A percentile compares a stretch with the other conserved stretches of the same genome.
Conservation (phyloP, 345 rosid genomes). For the Balakata baccata region DNA sequence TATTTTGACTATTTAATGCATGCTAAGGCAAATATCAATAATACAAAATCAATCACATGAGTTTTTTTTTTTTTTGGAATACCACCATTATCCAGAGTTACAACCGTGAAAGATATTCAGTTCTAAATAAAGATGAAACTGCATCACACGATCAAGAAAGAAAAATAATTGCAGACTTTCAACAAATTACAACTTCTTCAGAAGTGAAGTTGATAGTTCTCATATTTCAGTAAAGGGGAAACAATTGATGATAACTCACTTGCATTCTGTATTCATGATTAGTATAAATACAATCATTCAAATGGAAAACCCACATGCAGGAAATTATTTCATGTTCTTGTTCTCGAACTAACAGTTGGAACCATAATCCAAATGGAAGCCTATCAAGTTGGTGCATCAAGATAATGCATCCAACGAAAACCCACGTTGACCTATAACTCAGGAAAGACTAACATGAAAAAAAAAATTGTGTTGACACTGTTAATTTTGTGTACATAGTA, state of each 20-base stretch:
- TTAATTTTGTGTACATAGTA: conserved; percentile 13
- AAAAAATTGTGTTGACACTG: conserved; percentile 4
- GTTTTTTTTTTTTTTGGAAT: no score
- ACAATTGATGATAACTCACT: background rate
- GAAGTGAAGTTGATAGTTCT: background rate
- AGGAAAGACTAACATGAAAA: background rate
- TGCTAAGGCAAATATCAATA: no score
- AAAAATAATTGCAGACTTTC: background rate
- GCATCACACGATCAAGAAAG: background rate
- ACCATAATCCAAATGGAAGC: background rate
- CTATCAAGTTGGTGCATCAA: conserved; percentile 12
- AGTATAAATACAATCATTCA: background rate
- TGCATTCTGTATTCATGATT: background rate
- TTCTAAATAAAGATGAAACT: background rate
- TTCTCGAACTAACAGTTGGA: background rate
- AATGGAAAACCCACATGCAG: background rate
- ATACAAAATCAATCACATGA: no score
- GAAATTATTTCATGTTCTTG: conserved; percentile 8
- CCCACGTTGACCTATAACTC: conserved; percentile 1
- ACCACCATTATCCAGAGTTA: no score
- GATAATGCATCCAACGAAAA: conserved; percentile 23
- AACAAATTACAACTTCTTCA: background rate
- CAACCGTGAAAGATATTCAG: no score
- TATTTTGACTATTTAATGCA: no score
- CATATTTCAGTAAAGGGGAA: background rate